phyloP scores from a whole-genome alignment of 2,329 filamentous ascomycete genomes.

The Phaeosphaeriaceae sp. region DNA sequence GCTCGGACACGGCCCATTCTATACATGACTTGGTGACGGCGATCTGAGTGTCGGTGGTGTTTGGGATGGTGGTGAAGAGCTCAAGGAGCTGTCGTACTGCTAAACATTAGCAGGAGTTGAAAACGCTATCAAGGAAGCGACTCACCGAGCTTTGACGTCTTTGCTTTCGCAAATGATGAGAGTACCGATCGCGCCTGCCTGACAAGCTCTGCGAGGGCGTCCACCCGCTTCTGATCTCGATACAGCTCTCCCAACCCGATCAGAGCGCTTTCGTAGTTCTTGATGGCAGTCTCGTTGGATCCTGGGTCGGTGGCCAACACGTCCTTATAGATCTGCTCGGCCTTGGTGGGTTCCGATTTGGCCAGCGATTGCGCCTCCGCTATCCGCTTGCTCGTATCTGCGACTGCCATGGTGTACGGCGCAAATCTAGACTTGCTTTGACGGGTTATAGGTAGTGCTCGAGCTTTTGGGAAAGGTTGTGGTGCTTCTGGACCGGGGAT shows the following conservation, averaged over 20 bases:
- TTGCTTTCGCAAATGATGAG: slow-evolving; percentile 97
- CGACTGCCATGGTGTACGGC: slow-evolving; percentile 39
- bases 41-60: slow-evolving; percentile 93
- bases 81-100: slow-evolving; percentile 95
- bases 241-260: slow-evolving; percentile 92
- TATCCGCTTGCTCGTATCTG: slow-evolving; percentile 70
- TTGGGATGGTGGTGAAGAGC: slow-evolving; percentile 90
- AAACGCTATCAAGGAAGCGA: background rate
- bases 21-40: slow-evolving; percentile 98
- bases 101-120: slow-evolving; percentile 8
- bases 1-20: slow-evolving; percentile 96
- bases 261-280: slow-evolving; percentile 90
- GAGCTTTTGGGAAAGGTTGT: slow-evolving; percentile 3
- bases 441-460: background rate
- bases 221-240: slow-evolving; percentile 80
- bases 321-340: slow-evolving; percentile 87
- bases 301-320: slow-evolving; percentile 86
- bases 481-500: background rate
- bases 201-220: slow-evolving; percentile 88
- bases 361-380: slow-evolving; percentile 86
- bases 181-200: slow-evolving; percentile 89
- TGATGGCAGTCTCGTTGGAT: slow-evolving; percentile 82
- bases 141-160: slow-evolving; percentile 96
- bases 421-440: slow-evolving; percentile 1
- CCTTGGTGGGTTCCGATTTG: slow-evolving; percentile 81